Base-by-base conservation (phyloP, 2,329 filamentous ascomycete species). In the Immersiporthe knoxdaviesiana region DNA sequence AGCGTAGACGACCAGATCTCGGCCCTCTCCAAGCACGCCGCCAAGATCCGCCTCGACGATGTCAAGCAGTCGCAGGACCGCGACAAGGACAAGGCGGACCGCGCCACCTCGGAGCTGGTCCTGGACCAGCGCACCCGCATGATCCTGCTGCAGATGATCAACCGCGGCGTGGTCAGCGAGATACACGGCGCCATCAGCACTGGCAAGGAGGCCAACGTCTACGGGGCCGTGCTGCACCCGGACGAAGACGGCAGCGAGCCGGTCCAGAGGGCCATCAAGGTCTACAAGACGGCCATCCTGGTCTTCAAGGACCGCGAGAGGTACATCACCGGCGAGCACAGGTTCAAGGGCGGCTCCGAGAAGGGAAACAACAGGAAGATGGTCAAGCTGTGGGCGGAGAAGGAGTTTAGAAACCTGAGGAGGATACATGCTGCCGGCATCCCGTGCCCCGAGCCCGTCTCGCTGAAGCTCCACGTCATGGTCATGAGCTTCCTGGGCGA, bases 351-450 rank as follows among this genome's bases (percentile, higher is more conserved):
- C 71, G 95, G 95, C 63, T 96, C 95, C 78, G 96, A 95, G 81
- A 98, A 97, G 84, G 92, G 92, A 73, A 97, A 94, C 81, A 97
- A 94, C 82, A 89, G 94, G 63, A 94, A 95, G 74, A 98, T 98
- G 95, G 95, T 99, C 74, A 97, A 97, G 80, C 85, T 97, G 32
- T 99, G 96, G 96, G 97, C 97, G 0, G 95, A 99, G 82, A 99
- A 99, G 82, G 96, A 99, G 81, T 97, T 97, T 83, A 89, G 96
- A 56, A 99, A 99, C 80, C 81, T 99, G 76, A 90, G 93, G 74
- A 87, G 96, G 68, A 91, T 99, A 72, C 84, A 97, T 79, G 84
- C 88, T 7, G 91, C 94, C 10, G 93, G 92, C 10, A 97, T 99
- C 67, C 92, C 94, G 7, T 97, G 92, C 74, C 96, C 96, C 0